Conservation (phyloP, 306 rosid species). For the Medicago lupulina region DNA sequence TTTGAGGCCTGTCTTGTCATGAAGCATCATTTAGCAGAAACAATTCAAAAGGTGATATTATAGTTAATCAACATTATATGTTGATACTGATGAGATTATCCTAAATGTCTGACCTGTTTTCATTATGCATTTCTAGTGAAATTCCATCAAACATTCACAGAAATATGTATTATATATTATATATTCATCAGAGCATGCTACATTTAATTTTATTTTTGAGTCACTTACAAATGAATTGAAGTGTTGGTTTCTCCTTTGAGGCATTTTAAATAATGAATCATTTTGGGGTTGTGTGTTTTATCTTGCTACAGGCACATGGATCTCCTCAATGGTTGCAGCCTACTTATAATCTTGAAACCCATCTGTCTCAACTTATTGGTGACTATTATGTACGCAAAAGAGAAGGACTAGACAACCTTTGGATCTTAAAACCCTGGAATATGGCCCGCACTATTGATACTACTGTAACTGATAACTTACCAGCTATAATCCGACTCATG, state of each 20-base stretch:
- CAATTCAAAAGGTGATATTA: slow-evolving; percentile 76
- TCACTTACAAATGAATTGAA: background rate
- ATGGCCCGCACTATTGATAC: slow-evolving; percentile 99
- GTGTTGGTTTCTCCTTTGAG: slow-evolving; percentile 5
- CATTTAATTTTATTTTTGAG: slow-evolving; percentile 9
- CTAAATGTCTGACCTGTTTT: slow-evolving; percentile 21
- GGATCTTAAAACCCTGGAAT: slow-evolving; percentile 99
- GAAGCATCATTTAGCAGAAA: slow-evolving; percentile 97
- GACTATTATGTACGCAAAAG: slow-evolving; percentile 71
- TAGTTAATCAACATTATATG: slow-evolving; percentile 31
- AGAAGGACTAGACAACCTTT: slow-evolving; percentile 73
- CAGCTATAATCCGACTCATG: slow-evolving; percentile 86
- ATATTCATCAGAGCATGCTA: slow-evolving; percentile 31
- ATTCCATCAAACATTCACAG: slow-evolving; percentile 7
- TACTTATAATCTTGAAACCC: slow-evolving; percentile 88
- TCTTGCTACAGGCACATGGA: slow-evolving; percentile 74
- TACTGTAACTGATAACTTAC: slow-evolving; percentile 77
- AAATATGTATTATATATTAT: background rate
- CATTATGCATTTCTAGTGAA: slow-evolving; percentile 19
- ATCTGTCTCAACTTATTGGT: slow-evolving; percentile 87
- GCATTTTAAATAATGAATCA: background rate
- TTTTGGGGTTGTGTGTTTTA: slow-evolving; percentile 17
- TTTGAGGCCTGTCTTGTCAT: slow-evolving; percentile 95
- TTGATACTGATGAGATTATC: slow-evolving; percentile 21
- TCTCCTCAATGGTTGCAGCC: slow-evolving; percentile 93